Base-by-base conservation (phyloP, 2,329 filamentous ascomycete genomes). In the Diaporthe sp. region DNA sequence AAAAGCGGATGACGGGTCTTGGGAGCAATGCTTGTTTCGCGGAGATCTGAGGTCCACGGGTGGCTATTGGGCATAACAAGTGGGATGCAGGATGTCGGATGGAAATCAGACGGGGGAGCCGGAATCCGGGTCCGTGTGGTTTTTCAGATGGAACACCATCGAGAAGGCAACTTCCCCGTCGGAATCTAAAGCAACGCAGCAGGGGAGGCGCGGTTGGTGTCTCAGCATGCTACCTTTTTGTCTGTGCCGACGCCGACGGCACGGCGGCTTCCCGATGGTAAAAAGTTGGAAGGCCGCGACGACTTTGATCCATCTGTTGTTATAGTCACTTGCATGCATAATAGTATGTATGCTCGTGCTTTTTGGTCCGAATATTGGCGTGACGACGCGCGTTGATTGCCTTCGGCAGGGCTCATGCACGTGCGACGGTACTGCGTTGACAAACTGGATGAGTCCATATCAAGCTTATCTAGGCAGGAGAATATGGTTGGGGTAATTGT, bases 121-220 rank as follows among this genome's bases (percentile, higher is more conserved):
- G 46, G 46, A 53, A 8, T 19, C 22, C 46, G 46, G 65, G n/a
- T 28, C 34, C 8, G 31, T n/a, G 28, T n/a, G 22, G 13, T 0
- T 53, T 68, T 68, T 53, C 65, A 68, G 65, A 68, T 68, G 65
- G 65, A 68, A 68, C 62, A 68, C 39, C 13, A 68, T 39, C 22
- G 62, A 53, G 31, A 39, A 68, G 46, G 62, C 62, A 53, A 37
- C 22, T 53, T 53, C 46, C 62, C 62, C 62, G 65, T 68, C 65
- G n/a, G 8, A 19, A 53, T 13, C 46, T 25, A 39, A 51, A 51
- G 13, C 17, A 68, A 28, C 49, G 25, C 44, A 25, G 10, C 65
- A 68, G 65, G 65, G 31, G 49, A 68, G 46, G 13, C 65, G 19
- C 65, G 65, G 31, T 53, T 68, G 46, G 12, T 53, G 65, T 68